Conservation (phyloP, 1,284 basidiomycete species). For the Melampsora larici-populina region DNA sequence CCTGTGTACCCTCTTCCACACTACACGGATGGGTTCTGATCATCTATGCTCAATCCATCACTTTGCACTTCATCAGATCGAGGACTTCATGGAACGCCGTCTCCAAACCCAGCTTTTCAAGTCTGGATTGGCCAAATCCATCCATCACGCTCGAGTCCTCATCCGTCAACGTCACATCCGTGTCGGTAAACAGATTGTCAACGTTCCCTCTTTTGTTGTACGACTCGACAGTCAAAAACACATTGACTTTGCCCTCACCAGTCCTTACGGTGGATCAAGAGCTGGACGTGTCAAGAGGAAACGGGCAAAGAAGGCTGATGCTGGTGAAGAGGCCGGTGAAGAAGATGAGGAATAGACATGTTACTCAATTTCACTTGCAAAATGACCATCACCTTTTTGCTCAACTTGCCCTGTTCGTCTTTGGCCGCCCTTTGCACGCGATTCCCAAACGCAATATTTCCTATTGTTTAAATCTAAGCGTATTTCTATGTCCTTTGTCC, state of each 20-base stretch:
- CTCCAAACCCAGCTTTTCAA: slow-evolving; percentile 99
- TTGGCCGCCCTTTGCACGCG: too few relatives aligned
- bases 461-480: too few relatives aligned
- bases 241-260: slow-evolving; percentile 97
- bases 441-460: too few relatives aligned
- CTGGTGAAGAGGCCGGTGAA: slow-evolving; percentile 82
- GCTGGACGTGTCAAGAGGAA: slow-evolving; percentile 98
- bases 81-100: slow-evolving; percentile 99
- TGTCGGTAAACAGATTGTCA: slow-evolving; percentile 99
- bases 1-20: not conserved
- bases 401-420: too few relatives aligned
- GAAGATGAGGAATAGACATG: slow-evolving; percentile 71
- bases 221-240: slow-evolving; percentile 65
- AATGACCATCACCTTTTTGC: too few relatives aligned
- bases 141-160: slow-evolving; percentile 97
- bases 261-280: slow-evolving; percentile 94
- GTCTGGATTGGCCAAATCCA: slow-evolving; percentile 89
- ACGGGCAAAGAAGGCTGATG: slow-evolving; percentile 88
- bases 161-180: slow-evolving; percentile 97
- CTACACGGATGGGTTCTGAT: not conserved
- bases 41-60: slow-evolving; percentile 53
- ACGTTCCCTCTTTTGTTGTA: slow-evolving; percentile 98
- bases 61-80: slow-evolving; percentile 98
- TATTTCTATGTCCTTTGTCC: too few relatives aligned
- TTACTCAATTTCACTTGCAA: too few relatives aligned